Percentiles rank a stretch among this genome's conserved stretches.
Evolutionary conservation across 2,329 filamentous ascomycete species (phyloP).

Genomic region (Verticillium isaacii): DNA sequence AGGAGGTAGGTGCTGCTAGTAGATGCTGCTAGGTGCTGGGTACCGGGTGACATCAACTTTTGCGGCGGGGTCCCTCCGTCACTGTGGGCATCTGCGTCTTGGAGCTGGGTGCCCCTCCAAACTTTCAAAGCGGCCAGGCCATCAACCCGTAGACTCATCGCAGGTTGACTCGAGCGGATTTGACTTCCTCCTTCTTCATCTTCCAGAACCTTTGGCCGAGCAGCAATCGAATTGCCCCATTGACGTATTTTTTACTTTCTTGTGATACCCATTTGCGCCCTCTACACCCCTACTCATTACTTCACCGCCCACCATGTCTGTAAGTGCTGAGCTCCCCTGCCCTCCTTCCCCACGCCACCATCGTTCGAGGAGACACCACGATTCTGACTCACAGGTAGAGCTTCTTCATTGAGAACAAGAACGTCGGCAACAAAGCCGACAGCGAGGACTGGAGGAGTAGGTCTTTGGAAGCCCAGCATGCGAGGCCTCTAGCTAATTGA

Average conservation of each 20-base stretch:
- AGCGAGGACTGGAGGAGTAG: constrained; percentile 81
- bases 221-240: background rate
- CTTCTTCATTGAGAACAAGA: constrained; percentile 75
- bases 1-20: too few species aligned
- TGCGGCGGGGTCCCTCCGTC: background rate
- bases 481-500: background rate
- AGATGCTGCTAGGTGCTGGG: background rate
- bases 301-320: constrained; percentile 23
- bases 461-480: constrained; percentile 21
- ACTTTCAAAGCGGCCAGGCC: background rate
- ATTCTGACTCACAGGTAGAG: constrained; percentile 32
- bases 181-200: background rate
- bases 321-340: constrained; percentile 16
- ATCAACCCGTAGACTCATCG: background rate
- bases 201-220: background rate
- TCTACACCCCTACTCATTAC: background rate
- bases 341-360: background rate
- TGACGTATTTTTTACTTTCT: background rate
- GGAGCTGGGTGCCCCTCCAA: background rate
- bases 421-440: constrained; percentile 68
- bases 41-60: background rate
- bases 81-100: background rate
- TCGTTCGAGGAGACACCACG: background rate
- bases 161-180: background rate
- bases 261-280: background rate